Evolutionary conservation across 306 rosid genomes (phyloP).

Genomic region (Echinosophora koreensis): DNA sequence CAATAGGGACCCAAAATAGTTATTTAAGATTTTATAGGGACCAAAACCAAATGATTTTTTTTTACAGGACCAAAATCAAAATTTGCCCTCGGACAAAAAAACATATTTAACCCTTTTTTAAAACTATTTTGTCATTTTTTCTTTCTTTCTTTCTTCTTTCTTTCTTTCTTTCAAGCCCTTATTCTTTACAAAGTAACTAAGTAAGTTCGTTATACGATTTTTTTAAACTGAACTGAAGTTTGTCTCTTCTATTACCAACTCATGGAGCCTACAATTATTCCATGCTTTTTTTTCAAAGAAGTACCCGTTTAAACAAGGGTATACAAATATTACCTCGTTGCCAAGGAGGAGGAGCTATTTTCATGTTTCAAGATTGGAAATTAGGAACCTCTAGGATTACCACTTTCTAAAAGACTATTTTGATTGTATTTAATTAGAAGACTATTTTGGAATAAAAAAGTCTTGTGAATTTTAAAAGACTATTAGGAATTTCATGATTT

Average conservation of each 20-base stretch:
- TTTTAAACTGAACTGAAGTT: background rate
- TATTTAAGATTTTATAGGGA: too few species aligned
- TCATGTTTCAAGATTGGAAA: background rate
- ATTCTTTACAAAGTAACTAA: background rate
- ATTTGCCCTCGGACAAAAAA: too few species aligned
- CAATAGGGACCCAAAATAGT: too few species aligned
- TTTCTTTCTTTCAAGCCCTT: background rate
- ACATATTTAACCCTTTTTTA: too few species aligned
- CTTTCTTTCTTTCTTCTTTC: background rate
- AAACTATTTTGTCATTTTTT: background rate
- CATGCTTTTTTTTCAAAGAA: background rate
- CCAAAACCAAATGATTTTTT: too few species aligned
- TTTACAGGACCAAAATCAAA: too few species aligned
- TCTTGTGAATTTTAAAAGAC: too few species aligned
- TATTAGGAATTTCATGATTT: too few species aligned
- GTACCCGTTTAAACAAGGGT: background rate
- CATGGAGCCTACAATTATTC: background rate
- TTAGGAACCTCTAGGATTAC: background rate
- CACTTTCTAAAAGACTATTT: too few species aligned
- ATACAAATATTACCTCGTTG: background rate
- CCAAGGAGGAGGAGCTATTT: background rate
- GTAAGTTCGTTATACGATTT: background rate
- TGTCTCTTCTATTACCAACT: background rate
- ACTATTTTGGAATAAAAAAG: too few species aligned
- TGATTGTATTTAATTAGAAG: too few species aligned